phyloP scores from a whole-genome alignment of 768 basidiomycete genomes.

The Tulasnella sp. region DNA sequence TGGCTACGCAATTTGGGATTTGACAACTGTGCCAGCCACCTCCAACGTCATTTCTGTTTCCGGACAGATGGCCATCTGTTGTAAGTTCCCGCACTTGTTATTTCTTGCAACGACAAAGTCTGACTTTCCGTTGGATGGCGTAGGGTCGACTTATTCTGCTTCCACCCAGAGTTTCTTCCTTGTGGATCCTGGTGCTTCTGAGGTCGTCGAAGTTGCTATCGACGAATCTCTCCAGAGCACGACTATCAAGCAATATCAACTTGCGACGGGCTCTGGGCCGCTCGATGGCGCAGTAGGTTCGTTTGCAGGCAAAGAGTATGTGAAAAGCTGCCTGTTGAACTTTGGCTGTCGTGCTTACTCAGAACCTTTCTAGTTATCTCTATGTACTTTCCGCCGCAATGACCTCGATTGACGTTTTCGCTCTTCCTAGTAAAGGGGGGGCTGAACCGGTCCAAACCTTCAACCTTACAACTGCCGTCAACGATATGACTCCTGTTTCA shows the following conservation, averaged over 20 bases:
- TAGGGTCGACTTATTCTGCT: slow-evolving; percentile 12
- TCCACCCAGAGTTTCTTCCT: slow-evolving; percentile 10
- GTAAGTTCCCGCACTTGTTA: not conserved
- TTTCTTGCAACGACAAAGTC: not conserved
- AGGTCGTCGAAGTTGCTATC: not conserved
- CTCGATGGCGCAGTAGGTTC: not conserved
- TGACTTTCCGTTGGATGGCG: not conserved
- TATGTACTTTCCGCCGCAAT: not conserved
- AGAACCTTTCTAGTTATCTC: not conserved
- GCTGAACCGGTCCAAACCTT: not conserved
- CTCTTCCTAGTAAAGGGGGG: not conserved
- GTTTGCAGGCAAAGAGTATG: not conserved
- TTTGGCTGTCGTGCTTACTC: not conserved
- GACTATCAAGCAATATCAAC: not conserved
- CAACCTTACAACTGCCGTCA: not conserved
- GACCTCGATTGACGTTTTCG: not conserved
- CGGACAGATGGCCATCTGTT: not conserved
- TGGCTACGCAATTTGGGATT: slow-evolving; percentile 10
- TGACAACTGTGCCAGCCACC: not conserved
- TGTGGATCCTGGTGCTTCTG: not conserved
- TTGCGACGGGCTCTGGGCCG: not conserved
- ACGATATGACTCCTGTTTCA: not conserved
- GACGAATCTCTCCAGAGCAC: not conserved
- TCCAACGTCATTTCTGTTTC: not conserved
- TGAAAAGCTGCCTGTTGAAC: not conserved